Percentiles rank a stretch among this genome's conserved stretches.
phyloP scores from a whole-genome alignment of 1,284 basidiomycete genomes.

The Cutaneotrichosporon sp. region DNA sequence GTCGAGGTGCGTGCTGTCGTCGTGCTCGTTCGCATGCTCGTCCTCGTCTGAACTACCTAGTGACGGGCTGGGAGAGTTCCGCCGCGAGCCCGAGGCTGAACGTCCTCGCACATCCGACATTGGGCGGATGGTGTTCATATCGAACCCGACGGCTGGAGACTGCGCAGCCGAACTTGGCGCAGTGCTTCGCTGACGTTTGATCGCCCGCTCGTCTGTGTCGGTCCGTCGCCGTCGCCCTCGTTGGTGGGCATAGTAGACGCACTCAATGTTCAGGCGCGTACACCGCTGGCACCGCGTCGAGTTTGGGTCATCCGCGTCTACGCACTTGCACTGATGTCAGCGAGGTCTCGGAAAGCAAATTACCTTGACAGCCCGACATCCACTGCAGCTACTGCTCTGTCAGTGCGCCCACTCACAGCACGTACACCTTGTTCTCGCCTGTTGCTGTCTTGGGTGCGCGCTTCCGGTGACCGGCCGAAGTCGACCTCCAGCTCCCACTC shows the following conservation, averaged over 20 bases:
- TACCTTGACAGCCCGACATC: conserved; percentile 24
- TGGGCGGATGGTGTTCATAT: conserved; percentile 1
- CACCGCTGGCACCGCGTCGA: conserved; percentile 25
- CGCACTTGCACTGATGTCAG: conserved; percentile 28
- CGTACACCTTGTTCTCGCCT: conserved; percentile 12
- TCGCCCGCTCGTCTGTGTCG: background rate
- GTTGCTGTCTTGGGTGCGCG: conserved; percentile 10
- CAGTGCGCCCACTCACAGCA: background rate
- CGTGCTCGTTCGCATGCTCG: background rate
- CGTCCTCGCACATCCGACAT: background rate
- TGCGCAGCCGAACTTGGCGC: background rate
- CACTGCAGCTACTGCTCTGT: conserved; percentile 23
- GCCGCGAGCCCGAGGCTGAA: background rate
- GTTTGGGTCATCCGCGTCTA: conserved; percentile 14
- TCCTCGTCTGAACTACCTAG: background rate
- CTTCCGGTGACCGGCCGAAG: background rate
- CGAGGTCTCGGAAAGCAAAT: background rate
- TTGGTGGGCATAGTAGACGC: conserved; percentile 27
- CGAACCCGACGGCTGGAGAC: background rate
- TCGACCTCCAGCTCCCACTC: background rate
- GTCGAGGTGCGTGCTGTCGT: conserved; percentile 7
- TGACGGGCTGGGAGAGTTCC: background rate
- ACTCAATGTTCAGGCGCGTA: conserved; percentile 23
- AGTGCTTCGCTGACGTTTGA: background rate
- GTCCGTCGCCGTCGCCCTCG: conserved; percentile 20